Evolutionary conservation across 192 early-diverging fungal genomes (phyloP), one percentile per base, ranked within the genome.

Genomic region (Pilaira anomala): DNA sequence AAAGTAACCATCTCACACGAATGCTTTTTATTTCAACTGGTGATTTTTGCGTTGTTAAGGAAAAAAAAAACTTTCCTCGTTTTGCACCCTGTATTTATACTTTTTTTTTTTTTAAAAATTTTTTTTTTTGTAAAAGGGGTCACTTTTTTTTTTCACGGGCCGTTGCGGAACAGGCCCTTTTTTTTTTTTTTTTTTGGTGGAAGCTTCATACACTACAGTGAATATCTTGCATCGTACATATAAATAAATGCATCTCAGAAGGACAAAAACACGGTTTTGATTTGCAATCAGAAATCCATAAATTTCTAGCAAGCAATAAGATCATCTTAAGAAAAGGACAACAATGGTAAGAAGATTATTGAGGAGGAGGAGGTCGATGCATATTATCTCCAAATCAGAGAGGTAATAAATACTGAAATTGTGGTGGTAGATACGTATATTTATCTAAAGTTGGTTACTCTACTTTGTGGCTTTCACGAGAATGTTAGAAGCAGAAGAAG

Each of bases 1-100:
- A 29, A 62, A 36, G 42, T 62, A 54, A 24, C 7, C 60, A 69
- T 69, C 67, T 69, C 67, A 63, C 67, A 69, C 50, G 67, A 69
- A 69, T 56, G 67, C 67, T 69, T 69, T 69, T 69, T 48, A 25
- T 54, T 45, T 42, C 36, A 63, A 54, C 55, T 42, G 59, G 33
- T 48, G 25, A 19, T 58, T 54, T 54, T 50, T 33, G 30, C 33
- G 49, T 50, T 29, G 52, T 52, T 61, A 61, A 56, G 22, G 30
- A 54, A 65, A 65, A 44, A 54, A 54, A 13, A 13, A 22, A 58
- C 19, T 58, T 58, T 58, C 56, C 33, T 9, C 14, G 21, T 36
- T 40, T 58, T 41, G 39, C 6, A 7, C 13, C 44, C 36, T 40
- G 6, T 18, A 48, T 63, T 63, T 63, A 63, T 63, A 63, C 33